Percentiles rank a stretch among this genome's conserved stretches.
Conservation (phyloP, 345 rosid genomes). For the Heritiera littoralis region DNA sequence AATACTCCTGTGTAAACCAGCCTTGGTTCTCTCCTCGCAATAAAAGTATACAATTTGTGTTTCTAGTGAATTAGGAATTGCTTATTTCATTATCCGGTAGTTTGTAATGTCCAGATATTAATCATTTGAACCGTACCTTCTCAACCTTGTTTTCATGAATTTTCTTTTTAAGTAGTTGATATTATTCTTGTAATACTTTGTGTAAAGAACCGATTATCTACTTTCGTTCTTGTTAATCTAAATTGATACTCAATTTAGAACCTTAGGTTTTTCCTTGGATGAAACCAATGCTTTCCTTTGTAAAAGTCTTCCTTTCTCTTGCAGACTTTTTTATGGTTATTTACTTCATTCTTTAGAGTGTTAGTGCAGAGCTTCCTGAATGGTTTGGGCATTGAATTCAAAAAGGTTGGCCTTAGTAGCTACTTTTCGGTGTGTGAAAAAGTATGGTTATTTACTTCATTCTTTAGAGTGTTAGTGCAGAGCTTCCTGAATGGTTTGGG, state of each 20-base stretch:
- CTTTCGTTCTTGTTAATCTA: not conserved
- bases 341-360: not conserved
- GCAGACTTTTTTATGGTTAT: not conserved
- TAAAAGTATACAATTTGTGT: not conserved
- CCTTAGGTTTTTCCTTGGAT: not conserved
- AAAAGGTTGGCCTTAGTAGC: conserved; percentile 1
- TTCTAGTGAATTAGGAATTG: not conserved
- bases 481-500: not conserved
- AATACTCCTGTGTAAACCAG: not conserved
- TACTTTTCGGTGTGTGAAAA: not conserved
- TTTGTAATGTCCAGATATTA: not conserved
- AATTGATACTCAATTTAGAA: not conserved
- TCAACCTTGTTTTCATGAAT: not conserved
- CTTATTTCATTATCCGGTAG: not conserved
- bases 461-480: not conserved
- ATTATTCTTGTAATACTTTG: not conserved
- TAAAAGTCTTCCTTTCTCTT: not conserved
- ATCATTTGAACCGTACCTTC: not conserved
- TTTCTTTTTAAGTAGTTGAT: not conserved
- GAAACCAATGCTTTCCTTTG: not conserved
- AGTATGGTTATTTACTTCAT: not conserved
- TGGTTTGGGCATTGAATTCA: not conserved
- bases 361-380: not conserved
- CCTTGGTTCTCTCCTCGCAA: not conserved
- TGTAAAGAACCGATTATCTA: not conserved